These are phyloP conservation scores for barrel medic (Medicago truncatula) DNA, from an alignment of 306 rosid genomes.

Conservation along the genomic window MtrunA17r5.0-ANR NC_053046.1:7148501-7149000, in stretches of 20 bases:
- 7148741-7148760: not conserved
- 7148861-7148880: not conserved
- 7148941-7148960: not conserved
- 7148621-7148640: not conserved
- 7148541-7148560: slow-evolving; percentile 6
- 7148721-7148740: not conserved
- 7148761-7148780: not conserved
- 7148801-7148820: slow-evolving; percentile 10
- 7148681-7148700: not conserved
- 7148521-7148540: slow-evolving; percentile 23
- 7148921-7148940: not conserved
- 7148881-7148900: not conserved
- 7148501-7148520: slow-evolving; percentile 11
- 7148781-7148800: not conserved
- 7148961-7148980: slow-evolving; percentile 30
- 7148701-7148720: slow-evolving; percentile 12
- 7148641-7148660: not conserved
- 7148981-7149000: slow-evolving; percentile 27
- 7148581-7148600: slow-evolving; percentile 3
- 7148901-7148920: not conserved
- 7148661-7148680: not conserved
- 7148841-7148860: not conserved
- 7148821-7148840: not conserved
- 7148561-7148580: slow-evolving; percentile 9
- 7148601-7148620: slow-evolving; percentile 8